Evolutionary conservation across 2,329 filamentous ascomycete species (phyloP).

Genomic region (Ascocoryne sarcoides): DNA sequence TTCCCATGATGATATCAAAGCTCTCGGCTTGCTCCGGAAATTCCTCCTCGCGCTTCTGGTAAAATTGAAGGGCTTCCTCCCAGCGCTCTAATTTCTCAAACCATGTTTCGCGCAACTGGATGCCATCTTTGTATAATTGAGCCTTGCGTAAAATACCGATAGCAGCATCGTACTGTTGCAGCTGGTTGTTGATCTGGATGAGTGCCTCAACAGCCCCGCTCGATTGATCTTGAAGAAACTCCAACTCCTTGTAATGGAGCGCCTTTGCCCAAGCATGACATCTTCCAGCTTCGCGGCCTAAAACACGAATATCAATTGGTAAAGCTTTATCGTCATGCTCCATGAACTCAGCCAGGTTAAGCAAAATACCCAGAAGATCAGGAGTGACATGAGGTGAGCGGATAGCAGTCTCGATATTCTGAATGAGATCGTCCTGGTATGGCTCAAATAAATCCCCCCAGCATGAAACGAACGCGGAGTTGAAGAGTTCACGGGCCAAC

Average conservation of each 20-base stretch:
- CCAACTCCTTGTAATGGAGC: conserved; percentile 95
- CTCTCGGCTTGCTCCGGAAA: conserved; percentile 72
- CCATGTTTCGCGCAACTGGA: conserved; percentile 95
- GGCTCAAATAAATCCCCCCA: conserved; percentile 97
- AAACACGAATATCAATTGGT: conserved; percentile 89
- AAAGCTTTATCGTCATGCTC: conserved; percentile 98
- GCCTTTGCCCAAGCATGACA: conserved; percentile 98
- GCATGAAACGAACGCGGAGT: conserved; percentile 96
- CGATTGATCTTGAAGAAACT: conserved; percentile 96
- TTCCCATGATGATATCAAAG: conserved; percentile 96
- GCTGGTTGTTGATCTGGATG: conserved; percentile 98
- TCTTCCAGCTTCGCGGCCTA: conserved; percentile 89
- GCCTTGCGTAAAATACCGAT: conserved; percentile 96
- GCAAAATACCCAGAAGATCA: conserved; percentile 83
- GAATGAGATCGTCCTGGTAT: conserved; percentile 93
- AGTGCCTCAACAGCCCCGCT: conserved; percentile 91
- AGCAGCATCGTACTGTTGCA: conserved; percentile 96
- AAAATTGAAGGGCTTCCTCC: conserved; percentile 92
- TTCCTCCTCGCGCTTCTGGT: conserved; percentile 75
- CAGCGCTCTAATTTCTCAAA: conserved; percentile 97
- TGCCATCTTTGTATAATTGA: conserved; percentile 85
- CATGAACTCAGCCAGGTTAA: conserved; percentile 99
- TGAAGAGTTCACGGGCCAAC: conserved; percentile 88
- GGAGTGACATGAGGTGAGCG: conserved; percentile 93
- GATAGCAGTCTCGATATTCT: conserved; percentile 90